Conservation (phyloP, 2,329 filamentous ascomycete species). For the Pyrenochaeta sp. region DNA sequence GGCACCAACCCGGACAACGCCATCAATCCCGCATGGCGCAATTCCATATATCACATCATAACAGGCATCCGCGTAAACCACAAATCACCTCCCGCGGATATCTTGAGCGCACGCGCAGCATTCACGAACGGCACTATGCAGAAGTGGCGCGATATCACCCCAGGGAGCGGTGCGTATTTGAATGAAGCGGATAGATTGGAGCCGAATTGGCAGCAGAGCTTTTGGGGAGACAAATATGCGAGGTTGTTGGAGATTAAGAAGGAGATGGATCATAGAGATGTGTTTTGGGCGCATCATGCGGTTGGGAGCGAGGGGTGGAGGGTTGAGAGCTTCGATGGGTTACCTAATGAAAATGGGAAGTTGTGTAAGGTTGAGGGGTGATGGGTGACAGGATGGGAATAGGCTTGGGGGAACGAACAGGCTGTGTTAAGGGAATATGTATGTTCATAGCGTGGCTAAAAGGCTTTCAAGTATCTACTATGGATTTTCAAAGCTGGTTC, state of each 20-base stretch:
- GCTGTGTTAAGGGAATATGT: background rate
- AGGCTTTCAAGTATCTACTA: no score
- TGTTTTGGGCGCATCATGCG: constrained; percentile 31
- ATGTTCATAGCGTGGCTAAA: background rate
- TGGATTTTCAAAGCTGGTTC: no score
- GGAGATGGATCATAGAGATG: constrained; percentile 17
- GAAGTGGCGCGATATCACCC: constrained; percentile 34
- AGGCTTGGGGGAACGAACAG: no score
- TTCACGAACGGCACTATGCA: constrained; percentile 35
- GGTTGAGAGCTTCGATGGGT: constrained; percentile 29
- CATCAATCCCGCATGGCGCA: constrained; percentile 38
- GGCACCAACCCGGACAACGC: constrained; percentile 33
- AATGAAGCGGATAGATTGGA: constrained; percentile 26
- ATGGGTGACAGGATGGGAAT: background rate
- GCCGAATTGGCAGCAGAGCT: constrained; percentile 22
- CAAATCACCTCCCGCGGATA: constrained; percentile 6
- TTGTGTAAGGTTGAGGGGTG: constrained; percentile 17
- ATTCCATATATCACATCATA: constrained; percentile 33
- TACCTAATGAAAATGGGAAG: constrained; percentile 36
- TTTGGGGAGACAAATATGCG: constrained; percentile 25
- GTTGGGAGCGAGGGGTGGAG: constrained; percentile 37
- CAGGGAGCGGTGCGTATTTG: constrained; percentile 36
- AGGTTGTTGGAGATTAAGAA: constrained; percentile 18
- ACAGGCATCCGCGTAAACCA: constrained; percentile 13
- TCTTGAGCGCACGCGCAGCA: constrained; percentile 17